A percentile compares a stretch with the other conserved stretches of the same genome.
phyloP scores from a whole-genome alignment of 352 stramenopile genomes.

The Thraustochytrium striatum region DNA sequence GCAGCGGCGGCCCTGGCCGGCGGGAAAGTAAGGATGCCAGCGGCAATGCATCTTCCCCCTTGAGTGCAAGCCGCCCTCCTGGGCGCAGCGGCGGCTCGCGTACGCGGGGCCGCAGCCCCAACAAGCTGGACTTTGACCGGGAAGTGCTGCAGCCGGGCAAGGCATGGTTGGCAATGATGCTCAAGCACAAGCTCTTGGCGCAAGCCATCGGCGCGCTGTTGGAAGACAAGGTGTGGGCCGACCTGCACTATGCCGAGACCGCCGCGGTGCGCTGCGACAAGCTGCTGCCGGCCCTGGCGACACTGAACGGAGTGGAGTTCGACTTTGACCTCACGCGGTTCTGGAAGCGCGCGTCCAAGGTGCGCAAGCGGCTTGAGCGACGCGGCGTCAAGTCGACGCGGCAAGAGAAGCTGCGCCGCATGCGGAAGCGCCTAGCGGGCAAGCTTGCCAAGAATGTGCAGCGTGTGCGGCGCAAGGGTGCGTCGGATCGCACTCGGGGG shows the following conservation, averaged over 20 bases:
- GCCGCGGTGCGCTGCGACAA: not conserved
- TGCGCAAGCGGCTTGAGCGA: not conserved
- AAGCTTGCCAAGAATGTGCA: constrained; percentile 10
- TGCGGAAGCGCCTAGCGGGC: not conserved
- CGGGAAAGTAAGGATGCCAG: not conserved
- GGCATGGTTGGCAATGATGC: constrained; percentile 43
- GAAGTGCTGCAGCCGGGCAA: not conserved
- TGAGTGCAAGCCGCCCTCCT: too few species aligned
- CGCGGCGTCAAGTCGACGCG: constrained; percentile 10
- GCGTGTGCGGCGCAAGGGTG: not conserved
- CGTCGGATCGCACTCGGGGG: too few species aligned
- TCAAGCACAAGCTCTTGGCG: constrained; percentile 44
- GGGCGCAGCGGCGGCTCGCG: not conserved
- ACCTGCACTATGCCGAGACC: constrained; percentile 14
- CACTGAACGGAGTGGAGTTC: constrained; percentile 30
- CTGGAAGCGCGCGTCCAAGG: not conserved
- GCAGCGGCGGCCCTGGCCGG: not conserved
- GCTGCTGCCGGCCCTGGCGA: constrained; percentile 15
- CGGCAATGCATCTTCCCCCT: not conserved
- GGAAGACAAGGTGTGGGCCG: not conserved
- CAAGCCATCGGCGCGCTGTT: not conserved
- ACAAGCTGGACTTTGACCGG: not conserved
- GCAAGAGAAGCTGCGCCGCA: constrained; percentile 12
- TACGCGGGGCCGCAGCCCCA: not conserved
- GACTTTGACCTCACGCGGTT: constrained; percentile 31